Conservation (phyloP, 176 grass and related monocot genomes). For the Zizania latifolia region DNA sequence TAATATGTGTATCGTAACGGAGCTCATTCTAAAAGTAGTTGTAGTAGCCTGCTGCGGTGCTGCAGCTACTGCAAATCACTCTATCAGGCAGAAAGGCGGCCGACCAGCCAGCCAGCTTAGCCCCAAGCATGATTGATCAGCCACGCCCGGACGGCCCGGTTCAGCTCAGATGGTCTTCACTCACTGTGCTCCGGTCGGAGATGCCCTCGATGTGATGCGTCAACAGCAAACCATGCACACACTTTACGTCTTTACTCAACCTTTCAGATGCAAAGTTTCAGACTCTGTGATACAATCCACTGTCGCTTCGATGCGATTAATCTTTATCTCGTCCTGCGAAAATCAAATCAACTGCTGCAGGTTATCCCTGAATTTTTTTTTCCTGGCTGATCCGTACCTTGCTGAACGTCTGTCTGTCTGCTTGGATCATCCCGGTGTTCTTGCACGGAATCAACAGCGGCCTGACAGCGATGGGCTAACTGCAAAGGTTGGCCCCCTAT, state of each 20-base stretch:
- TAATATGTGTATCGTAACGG: too few relatives aligned
- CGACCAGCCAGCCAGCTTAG: not conserved
- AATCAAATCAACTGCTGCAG: not conserved
- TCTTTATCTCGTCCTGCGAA: not conserved
- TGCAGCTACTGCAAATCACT: too few relatives aligned
- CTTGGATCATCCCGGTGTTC: constrained; percentile 30
- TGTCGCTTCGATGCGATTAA: not conserved
- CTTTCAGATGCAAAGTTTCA: not conserved
- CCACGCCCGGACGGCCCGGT: too few relatives aligned
- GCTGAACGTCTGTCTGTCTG: not conserved
- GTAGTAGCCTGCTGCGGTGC: too few relatives aligned
- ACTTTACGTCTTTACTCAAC: not conserved
- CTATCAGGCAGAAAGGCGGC: not conserved
- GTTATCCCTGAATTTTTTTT: not conserved
- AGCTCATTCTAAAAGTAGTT: too few relatives aligned
- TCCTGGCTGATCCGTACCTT: not conserved
- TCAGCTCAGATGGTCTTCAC: not conserved
- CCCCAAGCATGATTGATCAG: not conserved
- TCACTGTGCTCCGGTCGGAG: not conserved
- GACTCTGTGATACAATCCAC: not conserved
- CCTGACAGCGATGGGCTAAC: constrained; percentile 19
- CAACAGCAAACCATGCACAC: not conserved
- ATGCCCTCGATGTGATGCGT: not conserved
- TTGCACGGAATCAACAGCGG: constrained; percentile 12
- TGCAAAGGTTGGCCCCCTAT: not conserved